Evolutionary conservation across 768 basidiomycete genomes (phyloP).

Genomic region (Suillus luteus): DNA sequence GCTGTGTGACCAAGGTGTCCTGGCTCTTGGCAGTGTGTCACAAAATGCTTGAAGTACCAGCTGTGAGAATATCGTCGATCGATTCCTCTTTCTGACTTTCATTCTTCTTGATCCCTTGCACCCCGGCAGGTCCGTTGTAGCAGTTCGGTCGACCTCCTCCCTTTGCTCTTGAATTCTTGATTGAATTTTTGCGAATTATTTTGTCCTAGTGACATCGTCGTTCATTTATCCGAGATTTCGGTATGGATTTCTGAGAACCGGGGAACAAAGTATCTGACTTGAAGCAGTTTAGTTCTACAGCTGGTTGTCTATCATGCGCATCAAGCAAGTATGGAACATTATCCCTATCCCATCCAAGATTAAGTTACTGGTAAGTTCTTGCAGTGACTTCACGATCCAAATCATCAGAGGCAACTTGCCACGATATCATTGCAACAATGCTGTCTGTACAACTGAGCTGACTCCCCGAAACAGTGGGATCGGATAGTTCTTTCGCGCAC

Average conservation of each 20-base stretch:
- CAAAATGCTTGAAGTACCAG: not conserved
- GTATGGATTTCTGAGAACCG: conserved; percentile 1
- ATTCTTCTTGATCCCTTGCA: conserved; percentile 26
- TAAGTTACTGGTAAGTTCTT: conserved; percentile 49
- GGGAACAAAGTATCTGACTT: not conserved
- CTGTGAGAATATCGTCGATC: conserved; percentile 1
- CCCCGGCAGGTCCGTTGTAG: conserved; percentile 39
- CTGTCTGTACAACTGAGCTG: not conserved
- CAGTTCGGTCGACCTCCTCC: conserved; percentile 18
- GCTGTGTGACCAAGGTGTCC: conserved; percentile 2
- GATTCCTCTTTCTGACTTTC: conserved; percentile 26
- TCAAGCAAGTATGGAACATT: conserved; percentile 40
- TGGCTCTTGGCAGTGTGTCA: not conserved
- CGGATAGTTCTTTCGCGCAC: conserved; percentile 69
- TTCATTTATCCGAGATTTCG: conserved; percentile 25
- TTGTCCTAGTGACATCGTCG: conserved; percentile 49
- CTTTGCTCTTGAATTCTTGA: conserved; percentile 19
- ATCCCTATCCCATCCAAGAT: conserved; percentile 41
- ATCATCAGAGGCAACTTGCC: not conserved
- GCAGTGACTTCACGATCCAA: not conserved
- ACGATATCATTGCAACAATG: not conserved
- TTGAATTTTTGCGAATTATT: conserved; percentile 27
- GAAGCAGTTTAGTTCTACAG: not conserved
- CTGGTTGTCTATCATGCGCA: conserved; percentile 36
- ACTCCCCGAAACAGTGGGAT: conserved; percentile 51